Conservation (phyloP, 2,329 filamentous ascomycete species). For the Phoma sp. region DNA sequence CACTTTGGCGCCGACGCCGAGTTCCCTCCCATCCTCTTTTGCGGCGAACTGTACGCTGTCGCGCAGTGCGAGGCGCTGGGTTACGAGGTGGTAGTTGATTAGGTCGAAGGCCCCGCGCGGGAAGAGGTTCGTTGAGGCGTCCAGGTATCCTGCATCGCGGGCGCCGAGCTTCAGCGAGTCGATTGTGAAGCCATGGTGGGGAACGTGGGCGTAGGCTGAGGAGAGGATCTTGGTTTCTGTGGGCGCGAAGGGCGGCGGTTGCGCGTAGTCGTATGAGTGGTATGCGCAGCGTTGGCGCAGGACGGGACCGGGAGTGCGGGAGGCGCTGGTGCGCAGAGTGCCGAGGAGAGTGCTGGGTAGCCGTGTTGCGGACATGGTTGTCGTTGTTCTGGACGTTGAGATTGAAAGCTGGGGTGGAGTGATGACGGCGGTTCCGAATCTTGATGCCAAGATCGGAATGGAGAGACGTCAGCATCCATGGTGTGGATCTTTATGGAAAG, state of each 20-base stretch:
- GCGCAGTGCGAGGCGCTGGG: slow-evolving; percentile 66
- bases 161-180: slow-evolving; percentile 77
- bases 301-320: slow-evolving; percentile 16
- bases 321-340: slow-evolving; percentile 32
- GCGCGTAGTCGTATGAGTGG: slow-evolving; percentile 46
- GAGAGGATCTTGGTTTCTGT: slow-evolving; percentile 79
- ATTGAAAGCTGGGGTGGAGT: slow-evolving; percentile 23
- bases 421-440: slow-evolving; percentile 18
- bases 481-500: neutral
- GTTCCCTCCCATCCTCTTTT: slow-evolving; percentile 28
- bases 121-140: slow-evolving; percentile 84
- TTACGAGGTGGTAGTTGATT: slow-evolving; percentile 77
- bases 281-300: slow-evolving; percentile 34
- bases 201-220: slow-evolving; percentile 80
- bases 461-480: neutral
- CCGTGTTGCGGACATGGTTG: slow-evolving; percentile 40
- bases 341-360: slow-evolving; percentile 32
- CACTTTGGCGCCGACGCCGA: slow-evolving; percentile 68
- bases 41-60: slow-evolving; percentile 54
- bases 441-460: slow-evolving; percentile 1
- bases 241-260: slow-evolving; percentile 67
- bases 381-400: slow-evolving; percentile 14
- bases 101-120: slow-evolving; percentile 81
- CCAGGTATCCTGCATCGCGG: slow-evolving; percentile 82
- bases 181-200: slow-evolving; percentile 80